Base-by-base conservation (phyloP, 2,329 filamentous ascomycete species). In the Graphilbum sp. region DNA sequence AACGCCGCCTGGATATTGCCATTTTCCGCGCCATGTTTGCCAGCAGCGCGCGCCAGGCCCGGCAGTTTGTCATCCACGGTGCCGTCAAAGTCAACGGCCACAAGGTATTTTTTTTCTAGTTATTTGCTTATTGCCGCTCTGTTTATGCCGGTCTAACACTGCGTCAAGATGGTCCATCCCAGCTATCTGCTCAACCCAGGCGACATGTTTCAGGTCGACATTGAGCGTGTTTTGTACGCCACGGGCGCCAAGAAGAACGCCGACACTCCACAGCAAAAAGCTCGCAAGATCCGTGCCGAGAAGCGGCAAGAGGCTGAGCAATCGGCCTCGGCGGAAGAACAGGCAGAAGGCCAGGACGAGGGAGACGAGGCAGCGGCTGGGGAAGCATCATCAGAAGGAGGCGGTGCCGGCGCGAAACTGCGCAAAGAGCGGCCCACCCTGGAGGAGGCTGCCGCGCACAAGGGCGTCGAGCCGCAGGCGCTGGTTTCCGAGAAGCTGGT, bases 121-220 rank as follows among this genome's bases (percentile, higher is more conserved):
- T 7, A 13, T 19, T 25, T 13, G 18, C 24, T 17, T 20, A 21
- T 29, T 23, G 4, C 16, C 20, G 11, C 31, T 13, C 21, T 30
- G n/a, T n/a, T n/a, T n/a, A n/a, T n/a, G n/a, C n/a, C n/a, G n/a
- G n/a, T n/a, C n/a, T n/a, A n/a, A n/a, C n/a, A n/a, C n/a, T n/a
- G n/a, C n/a, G n/a, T n/a, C 30, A 5, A 94, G 88, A 94, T 96
- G 82, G 68, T 72, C 45, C 83, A 90, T 53, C 87, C 90, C 9
- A 81, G 85, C 39, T 98, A 98, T 58, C 76, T 86, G 46, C 72
- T 98, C 30, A 98, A 98, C 58, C 92, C 90, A 3, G 90, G 90
- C 48, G 90, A 98, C 56, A 84, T 98, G 75, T 98, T 98, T 67
- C 85, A 93, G 56, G 88, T 98, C 50, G 81, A 95, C 17, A 69